These are phyloP conservation scores for Trichoderma simmonsii DNA, from an alignment of 2,329 filamentous ascomycete genomes.

Conservation along the genomic window DNA sequence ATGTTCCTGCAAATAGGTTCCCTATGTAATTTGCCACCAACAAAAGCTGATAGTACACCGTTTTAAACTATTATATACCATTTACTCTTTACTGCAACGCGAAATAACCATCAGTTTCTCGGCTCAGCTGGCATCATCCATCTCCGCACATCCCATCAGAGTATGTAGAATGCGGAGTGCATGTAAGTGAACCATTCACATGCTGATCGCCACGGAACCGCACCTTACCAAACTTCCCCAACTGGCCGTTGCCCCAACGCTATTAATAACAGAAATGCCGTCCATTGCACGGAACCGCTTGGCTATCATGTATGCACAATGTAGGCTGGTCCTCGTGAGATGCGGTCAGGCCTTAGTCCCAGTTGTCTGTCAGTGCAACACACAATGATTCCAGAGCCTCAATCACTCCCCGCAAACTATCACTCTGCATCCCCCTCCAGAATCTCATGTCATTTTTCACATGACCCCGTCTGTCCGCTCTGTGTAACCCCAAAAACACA, in stretches of 20 bases:
- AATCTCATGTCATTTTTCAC: neutral
- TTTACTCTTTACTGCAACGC: neutral
- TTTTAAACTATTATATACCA: neutral
- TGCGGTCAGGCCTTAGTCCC: neutral
- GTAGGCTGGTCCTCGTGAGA: neutral
- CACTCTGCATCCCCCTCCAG: neutral
- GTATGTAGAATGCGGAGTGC: neutral
- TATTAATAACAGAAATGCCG: conserved; percentile 11
- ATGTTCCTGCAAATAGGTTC: too few species aligned
- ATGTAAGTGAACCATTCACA: neutral
- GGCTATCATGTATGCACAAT: neutral
- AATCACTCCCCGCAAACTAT: neutral
- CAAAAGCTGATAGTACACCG: neutral
- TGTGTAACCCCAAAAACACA: neutral
- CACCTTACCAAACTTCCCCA: neutral
- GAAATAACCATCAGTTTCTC: neutral
- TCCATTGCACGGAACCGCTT: neutral
- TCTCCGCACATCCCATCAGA: neutral
- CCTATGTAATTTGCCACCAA: neutral
- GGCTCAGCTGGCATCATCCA: neutral
- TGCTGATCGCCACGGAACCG: neutral
- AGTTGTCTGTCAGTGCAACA: neutral
- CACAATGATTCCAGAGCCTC: neutral
- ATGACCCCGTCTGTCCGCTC: neutral
- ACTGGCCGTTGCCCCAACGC: neutral